A percentile compares a stretch with the other conserved stretches of the same genome.
These are phyloP conservation scores for Pseudozyma hubeiensis DNA, from an alignment of 1,284 basidiomycete genomes.

Conservation along the genomic window DNA sequence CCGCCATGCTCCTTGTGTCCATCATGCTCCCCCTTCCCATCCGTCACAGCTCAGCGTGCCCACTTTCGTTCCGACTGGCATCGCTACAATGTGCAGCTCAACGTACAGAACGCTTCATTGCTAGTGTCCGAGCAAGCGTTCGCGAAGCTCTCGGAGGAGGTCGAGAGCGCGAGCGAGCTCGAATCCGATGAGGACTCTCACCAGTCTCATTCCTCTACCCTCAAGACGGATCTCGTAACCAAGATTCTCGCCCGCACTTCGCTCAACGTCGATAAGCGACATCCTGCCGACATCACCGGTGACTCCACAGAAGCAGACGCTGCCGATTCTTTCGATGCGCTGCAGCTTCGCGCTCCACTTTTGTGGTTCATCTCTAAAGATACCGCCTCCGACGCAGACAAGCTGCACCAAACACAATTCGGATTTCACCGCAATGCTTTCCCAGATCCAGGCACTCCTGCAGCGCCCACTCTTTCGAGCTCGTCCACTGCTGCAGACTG, in stretches of 20 bases:
- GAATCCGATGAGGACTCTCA: conserved; percentile 40
- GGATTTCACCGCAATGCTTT: conserved; percentile 86
- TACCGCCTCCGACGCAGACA: conserved; percentile 20
- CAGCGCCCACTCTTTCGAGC: conserved; percentile 23
- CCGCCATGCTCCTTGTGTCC: conserved; percentile 62
- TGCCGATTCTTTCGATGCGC: conserved; percentile 73
- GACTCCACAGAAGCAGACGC: conserved; percentile 52
- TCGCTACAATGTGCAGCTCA: conserved; percentile 88
- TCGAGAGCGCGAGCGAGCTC: conserved; percentile 43
- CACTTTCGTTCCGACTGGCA: conserved; percentile 98
- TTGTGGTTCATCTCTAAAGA: conserved; percentile 88
- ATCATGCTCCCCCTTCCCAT: conserved; percentile 74
- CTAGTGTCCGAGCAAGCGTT: conserved; percentile 45
- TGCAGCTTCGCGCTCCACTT: conserved; percentile 72
- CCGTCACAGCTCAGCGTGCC: conserved; percentile 82
- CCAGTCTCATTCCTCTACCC: conserved; percentile 10
- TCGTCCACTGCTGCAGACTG: conserved; percentile 21
- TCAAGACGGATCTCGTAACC: conserved; percentile 49
- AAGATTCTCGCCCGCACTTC: conserved; percentile 51
- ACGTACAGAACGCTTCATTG: conserved; percentile 21
- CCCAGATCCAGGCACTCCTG: conserved; percentile 70
- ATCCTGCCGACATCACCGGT: conserved; percentile 6
- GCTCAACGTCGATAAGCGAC: conserved; percentile 7
- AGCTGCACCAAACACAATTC: conserved; percentile 80
- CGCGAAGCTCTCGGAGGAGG: conserved; percentile 49